Evolutionary conservation across 306 rosid genomes (phyloP), one percentile per base, ranked within the genome.

Genomic region (Pyrus betulifolia): DNA sequence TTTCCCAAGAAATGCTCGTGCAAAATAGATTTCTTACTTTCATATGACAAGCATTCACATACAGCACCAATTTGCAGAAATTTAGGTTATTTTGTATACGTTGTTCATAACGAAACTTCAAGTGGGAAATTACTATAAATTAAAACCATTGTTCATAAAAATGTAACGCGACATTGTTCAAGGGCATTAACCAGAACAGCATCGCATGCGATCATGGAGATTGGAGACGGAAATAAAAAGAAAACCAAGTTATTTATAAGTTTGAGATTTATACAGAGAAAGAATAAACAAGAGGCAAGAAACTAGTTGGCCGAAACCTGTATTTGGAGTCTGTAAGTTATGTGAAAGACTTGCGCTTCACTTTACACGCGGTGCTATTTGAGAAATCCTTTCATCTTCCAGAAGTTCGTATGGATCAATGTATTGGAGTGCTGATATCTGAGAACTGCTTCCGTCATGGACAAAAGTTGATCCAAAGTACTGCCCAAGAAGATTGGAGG

Each of bases 361-460:
- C 71, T 90, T 93, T 72, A 90, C 86, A 76, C 84, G 87, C 54
- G 97, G 93, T 30, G 94, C 91, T 33, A 84, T 87, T 85, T 89
- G 89, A 33, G 97, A 90, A 71, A 94, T 89, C 84, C 98, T 90
- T 65, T 94, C 98, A 44, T 94, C 98, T 82, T 91, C 96, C 69
- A 94, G 82, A 74, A 91, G 97, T 69, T 84, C 94, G 75, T 90
- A 94, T 27, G 98, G 98, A 85, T 94, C 96, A 63, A 91, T 83
- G 70, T 91, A 94, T 44, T 76, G 95, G 28, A 94, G 97, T 11
- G 96, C 87, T 49, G 93, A 87, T 35, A 84, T 45, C 25, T 94
- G 81, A 67, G 81, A 72, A 75, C 74, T 52, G 89, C 85, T 85
- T 75, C 76, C 98, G 42, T 90, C 95, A 17, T 94, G 98, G 62